Evolutionary conservation across 768 basidiomycete species (phyloP), one percentile per base, ranked within the genome.

Genomic region (Pleurotus pulmonarius): DNA sequence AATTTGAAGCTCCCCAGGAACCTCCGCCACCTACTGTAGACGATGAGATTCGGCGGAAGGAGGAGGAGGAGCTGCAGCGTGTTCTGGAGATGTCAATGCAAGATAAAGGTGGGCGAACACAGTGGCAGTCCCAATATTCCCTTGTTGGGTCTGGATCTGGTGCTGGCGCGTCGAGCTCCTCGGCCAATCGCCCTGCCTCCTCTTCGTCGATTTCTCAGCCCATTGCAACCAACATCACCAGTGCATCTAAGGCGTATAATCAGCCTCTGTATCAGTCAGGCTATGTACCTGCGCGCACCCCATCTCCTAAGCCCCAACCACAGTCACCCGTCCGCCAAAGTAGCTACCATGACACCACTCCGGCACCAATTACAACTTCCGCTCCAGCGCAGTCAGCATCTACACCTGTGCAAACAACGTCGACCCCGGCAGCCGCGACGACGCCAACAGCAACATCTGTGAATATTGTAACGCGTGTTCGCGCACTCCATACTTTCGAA

Each of bases 31-130:
- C 83, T 1, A 66, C 82, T 0, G 83, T 86, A 12, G 90, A 92
- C 59, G 92, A 93, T 59, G 92, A 91, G 11, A 82, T 84, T 43
- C 82, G 90, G 11, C 78, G 92, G 11, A 82, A 83, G 58, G 96
- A 98, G 67, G 96, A 98, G 64, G 96, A 96, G 65, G 96, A 98
- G 62, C 84, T 98, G 2, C 91, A 94, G 65, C 85, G 94, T 4
- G 96, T 88, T 0, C 77, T 98, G 24, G 94, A 96, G 65, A 86
- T 97, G 74, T 92, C 90, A n/a, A 87, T 94, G 74, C 85, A 87
- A 55, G 94, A 98, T 67, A 89, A 87, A 60, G 94, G 94, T 9
- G 94, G 94, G 0, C 79, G 92, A 47, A 63, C 66, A 4, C 75
- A 79, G 34, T 86, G 86, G 80, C 59, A 74, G 0, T 34, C 29